Conservation (phyloP, 1,284 basidiomycete species). For the Uromyces viciae-fabae region DNA sequence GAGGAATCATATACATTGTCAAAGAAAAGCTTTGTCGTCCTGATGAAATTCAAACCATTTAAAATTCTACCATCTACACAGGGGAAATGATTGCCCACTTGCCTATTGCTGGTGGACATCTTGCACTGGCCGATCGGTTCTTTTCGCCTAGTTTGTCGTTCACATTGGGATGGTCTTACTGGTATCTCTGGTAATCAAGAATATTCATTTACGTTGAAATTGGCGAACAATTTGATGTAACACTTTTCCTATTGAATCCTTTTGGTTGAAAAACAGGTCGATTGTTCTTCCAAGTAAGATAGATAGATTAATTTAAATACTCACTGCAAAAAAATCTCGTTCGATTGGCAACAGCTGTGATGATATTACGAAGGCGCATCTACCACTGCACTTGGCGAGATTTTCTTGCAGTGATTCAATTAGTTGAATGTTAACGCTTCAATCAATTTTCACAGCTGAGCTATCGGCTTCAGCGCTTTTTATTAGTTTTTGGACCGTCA, state of each 20-base stretch:
- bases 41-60: not conserved
- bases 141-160: conserved; percentile 47
- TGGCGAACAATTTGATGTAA: not conserved
- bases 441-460: conserved; percentile 24
- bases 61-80: too few relatives aligned
- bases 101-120: conserved; percentile 43
- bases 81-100: conserved; percentile 45
- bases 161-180: conserved; percentile 46
- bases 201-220: not conserved
- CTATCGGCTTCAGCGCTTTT: conserved; percentile 44
- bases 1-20: not conserved
- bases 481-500: conserved; percentile 35
- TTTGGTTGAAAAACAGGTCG: conserved; percentile 19
- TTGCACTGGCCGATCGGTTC: conserved; percentile 42
- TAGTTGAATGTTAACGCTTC: too few relatives aligned
- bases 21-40: not conserved
- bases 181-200: conserved; percentile 40
- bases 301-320: not conserved
- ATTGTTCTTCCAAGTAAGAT: conserved; percentile 34
- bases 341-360: not conserved
- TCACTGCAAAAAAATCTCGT: not conserved
- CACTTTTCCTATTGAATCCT: not conserved
- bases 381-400: too few relatives aligned
- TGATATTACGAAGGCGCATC: too few relatives aligned
- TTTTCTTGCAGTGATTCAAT: too few relatives aligned